A percentile compares a stretch with the other conserved stretches of the same genome.
These are phyloP conservation scores for Fusarium setosum DNA, from an alignment of 2,329 filamentous ascomycete genomes.

Conservation along the genomic window DNA sequence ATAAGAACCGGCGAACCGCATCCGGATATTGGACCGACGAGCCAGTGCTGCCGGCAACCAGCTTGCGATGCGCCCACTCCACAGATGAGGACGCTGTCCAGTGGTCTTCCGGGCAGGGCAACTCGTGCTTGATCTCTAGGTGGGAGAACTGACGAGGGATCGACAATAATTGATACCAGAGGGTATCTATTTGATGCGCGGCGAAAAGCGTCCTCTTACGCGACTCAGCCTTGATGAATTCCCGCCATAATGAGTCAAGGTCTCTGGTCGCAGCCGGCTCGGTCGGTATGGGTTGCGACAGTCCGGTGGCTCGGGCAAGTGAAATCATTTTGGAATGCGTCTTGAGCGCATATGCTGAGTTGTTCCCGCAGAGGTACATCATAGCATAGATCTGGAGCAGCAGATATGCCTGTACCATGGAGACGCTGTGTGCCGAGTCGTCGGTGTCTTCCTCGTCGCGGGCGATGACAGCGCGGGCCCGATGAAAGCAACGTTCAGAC, in stretches of 20 bases:
- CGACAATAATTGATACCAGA: conserved; percentile 57
- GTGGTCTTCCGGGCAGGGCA: conserved; percentile 52
- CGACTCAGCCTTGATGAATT: conserved; percentile 51
- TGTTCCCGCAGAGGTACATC: conserved; percentile 53
- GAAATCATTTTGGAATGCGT: conserved; percentile 55
- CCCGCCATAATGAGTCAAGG: conserved; percentile 48
- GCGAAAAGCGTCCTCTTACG: conserved; percentile 56
- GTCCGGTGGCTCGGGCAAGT: conserved; percentile 47
- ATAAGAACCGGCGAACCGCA: conserved; percentile 46
- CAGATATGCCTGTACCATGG: conserved; percentile 51
- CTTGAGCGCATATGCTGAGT: conserved; percentile 49
- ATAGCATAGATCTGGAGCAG: conserved; percentile 56
- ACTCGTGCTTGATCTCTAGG: conserved; percentile 56
- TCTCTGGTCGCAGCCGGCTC: conserved; percentile 24
- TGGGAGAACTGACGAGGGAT: conserved; percentile 51
- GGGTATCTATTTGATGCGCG: conserved; percentile 55
- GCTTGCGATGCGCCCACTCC: conserved; percentile 48
- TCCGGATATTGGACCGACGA: conserved; percentile 13
- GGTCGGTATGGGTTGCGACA: conserved; percentile 48
- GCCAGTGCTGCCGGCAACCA: conserved; percentile 26
- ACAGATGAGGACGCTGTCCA: conserved; percentile 52
- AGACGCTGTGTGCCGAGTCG: conserved; percentile 42
- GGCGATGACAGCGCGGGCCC: conserved; percentile 2
- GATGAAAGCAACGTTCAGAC: conserved; percentile 15
- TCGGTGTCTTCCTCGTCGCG: background rate